Conservation (phyloP, 148 eudicot species). For the Persicaria tinctoria region DNA sequence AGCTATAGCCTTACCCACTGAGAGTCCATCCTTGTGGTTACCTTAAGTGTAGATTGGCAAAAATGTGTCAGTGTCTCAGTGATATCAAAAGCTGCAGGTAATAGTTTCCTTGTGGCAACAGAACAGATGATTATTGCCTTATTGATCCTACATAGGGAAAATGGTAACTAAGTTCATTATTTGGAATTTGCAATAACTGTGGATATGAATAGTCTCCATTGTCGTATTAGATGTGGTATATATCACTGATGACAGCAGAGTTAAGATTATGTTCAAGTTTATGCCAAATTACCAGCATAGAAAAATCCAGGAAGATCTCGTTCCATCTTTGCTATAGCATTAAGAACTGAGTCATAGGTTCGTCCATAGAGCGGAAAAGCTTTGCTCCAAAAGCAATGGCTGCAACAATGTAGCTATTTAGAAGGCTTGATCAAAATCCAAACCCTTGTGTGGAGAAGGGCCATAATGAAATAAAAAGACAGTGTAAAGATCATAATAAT, state of each 20-base stretch:
- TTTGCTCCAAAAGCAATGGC: conserved; percentile 83
- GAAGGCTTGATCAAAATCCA: background rate
- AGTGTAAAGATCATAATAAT: background rate
- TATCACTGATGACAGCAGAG: background rate
- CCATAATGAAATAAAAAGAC: background rate
- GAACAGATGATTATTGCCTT: no score
- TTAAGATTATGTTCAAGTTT: background rate
- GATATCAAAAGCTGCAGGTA: background rate
- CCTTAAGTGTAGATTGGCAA: conserved; percentile 31
- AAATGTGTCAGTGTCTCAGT: background rate
- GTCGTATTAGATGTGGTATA: background rate
- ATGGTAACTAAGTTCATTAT: no score
- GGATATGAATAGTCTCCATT: no score
- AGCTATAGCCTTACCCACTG: conserved; percentile 85
- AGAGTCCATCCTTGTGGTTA: conserved; percentile 89
- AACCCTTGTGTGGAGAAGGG: conserved; percentile 1
- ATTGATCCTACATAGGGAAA: no score
- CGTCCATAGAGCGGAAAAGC: conserved; percentile 88
- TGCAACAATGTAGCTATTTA: conserved; percentile 23
- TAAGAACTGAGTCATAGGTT: conserved; percentile 54
- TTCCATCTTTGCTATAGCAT: conserved; percentile 83
- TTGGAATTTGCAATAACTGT: no score
- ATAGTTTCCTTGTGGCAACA: no score
- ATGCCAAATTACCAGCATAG: conserved; percentile 56
- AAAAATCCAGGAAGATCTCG: conserved; percentile 77